Evolutionary conservation across 345 rosid genomes (phyloP).

Genomic region (Populus davidiana): DNA sequence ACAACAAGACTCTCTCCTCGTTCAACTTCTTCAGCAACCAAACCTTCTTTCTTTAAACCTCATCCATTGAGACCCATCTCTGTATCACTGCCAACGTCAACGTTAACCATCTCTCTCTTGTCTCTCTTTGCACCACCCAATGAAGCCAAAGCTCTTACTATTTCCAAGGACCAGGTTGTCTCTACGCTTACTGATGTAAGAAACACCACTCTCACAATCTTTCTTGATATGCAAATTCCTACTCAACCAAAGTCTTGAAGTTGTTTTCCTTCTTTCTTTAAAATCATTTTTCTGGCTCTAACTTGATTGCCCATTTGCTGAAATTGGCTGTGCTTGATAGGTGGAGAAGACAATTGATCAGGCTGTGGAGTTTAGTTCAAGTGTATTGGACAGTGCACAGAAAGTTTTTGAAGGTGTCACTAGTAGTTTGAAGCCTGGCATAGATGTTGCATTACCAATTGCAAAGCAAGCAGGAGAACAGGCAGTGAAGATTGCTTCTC

Average conservation of each 20-base stretch:
- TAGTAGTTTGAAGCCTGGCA: constrained; percentile 70
- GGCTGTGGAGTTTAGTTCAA: constrained; percentile 64
- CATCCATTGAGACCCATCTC: constrained; percentile 38
- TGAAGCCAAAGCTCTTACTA: constrained; percentile 65
- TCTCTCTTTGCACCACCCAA: constrained; percentile 47
- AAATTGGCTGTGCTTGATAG: constrained; percentile 36
- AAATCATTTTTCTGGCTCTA: neutral
- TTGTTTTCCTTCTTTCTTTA: neutral
- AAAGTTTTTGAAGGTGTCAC: constrained; percentile 55
- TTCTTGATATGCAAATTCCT: neutral
- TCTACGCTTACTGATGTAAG: constrained; percentile 75
- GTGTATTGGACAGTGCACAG: constrained; percentile 55
- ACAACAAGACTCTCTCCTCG: constrained; percentile 39
- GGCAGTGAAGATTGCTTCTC: constrained; percentile 81
- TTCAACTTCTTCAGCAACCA: constrained; percentile 29
- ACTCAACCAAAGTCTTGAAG: neutral
- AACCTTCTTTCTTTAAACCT: constrained; percentile 29
- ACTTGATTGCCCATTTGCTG: neutral
- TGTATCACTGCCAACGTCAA: constrained; percentile 57
- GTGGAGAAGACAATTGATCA: constrained; percentile 81
- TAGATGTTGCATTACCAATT: constrained; percentile 67
- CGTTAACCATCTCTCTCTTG: constrained; percentile 52
- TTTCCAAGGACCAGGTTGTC: constrained; percentile 80
- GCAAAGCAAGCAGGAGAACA: constrained; percentile 74
- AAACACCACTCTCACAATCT: neutral